Conservation (phyloP, 257 asterid species). For the Paulownia fortunei region DNA sequence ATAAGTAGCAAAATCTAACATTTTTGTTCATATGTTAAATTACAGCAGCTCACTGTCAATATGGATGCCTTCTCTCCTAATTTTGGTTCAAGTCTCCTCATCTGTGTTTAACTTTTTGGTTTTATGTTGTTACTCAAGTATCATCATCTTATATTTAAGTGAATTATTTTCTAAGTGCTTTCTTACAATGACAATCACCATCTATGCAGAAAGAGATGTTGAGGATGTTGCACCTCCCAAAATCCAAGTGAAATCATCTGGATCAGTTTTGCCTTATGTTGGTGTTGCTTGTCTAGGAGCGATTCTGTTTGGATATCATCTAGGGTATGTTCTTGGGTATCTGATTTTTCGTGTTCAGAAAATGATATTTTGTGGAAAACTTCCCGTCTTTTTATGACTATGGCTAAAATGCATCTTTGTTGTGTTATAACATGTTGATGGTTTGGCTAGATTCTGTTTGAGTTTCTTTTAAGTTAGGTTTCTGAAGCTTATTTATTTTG, state of each 20-base stretch:
- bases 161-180: not conserved
- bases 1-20: not conserved
- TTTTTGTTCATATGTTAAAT: constrained; percentile 5
- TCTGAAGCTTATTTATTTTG: not conserved
- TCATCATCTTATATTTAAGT: not conserved
- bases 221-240: constrained; percentile 65
- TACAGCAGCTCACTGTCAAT: not conserved
- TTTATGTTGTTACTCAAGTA: not conserved
- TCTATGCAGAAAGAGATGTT: constrained; percentile 64
- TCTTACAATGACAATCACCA: constrained; percentile 17
- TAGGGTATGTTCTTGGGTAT: constrained; percentile 62
- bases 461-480: not conserved
- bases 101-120: not conserved
- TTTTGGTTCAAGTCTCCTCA: not conserved
- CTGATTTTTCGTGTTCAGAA: not conserved
- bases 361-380: not conserved
- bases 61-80: not conserved
- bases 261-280: constrained; percentile 87
- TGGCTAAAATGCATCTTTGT: not conserved
- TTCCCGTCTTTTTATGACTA: not conserved
- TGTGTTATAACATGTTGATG: not conserved
- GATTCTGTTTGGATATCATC: constrained; percentile 89
- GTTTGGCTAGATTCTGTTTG: not conserved
- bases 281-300: constrained; percentile 97
- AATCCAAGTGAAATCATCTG: constrained; percentile 64